phyloP scores from a whole-genome alignment of 306 rosid genomes.

The Hippophae tibetana region DNA sequence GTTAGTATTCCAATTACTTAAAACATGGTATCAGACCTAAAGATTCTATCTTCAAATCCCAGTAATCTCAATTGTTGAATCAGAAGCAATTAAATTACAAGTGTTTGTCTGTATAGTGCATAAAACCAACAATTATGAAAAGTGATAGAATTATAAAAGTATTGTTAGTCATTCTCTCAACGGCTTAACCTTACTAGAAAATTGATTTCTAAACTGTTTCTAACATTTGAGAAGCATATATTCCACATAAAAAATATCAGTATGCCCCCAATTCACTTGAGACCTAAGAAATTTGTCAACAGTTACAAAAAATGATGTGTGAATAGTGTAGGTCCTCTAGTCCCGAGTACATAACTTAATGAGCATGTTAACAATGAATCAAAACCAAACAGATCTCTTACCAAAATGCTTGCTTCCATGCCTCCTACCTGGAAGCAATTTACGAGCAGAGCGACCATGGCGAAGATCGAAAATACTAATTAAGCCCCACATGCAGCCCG shows the following conservation, averaged over 20 bases:
- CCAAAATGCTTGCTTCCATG: slow-evolving; percentile 56
- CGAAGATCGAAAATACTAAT: slow-evolving; percentile 90
- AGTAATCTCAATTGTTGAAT: too few relatives aligned
- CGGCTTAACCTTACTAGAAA: too few relatives aligned
- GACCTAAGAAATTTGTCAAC: slow-evolving; percentile 4
- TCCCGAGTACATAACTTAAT: neutral
- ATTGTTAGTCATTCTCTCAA: too few relatives aligned
- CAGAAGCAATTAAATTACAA: too few relatives aligned
- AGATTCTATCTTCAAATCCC: too few relatives aligned
- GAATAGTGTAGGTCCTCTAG: neutral
- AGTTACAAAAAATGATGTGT: too few relatives aligned
- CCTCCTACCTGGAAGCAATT: slow-evolving; percentile 69
- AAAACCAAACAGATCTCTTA: slow-evolving; percentile 32
- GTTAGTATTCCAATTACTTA: too few relatives aligned
- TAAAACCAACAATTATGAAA: too few relatives aligned
- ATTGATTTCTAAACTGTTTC: too few relatives aligned
- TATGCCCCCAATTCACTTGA: slow-evolving; percentile 7
- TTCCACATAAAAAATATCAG: neutral
- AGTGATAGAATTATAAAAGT: too few relatives aligned
- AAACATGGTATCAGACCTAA: too few relatives aligned
- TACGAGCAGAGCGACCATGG: slow-evolving; percentile 60
- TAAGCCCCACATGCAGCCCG: slow-evolving; percentile 98
- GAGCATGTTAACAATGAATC: slow-evolving; percentile 9
- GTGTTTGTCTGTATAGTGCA: too few relatives aligned
- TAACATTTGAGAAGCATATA: neutral